phyloP scores from a whole-genome alignment of 352 stramenopile species.

The Phytophthora europaea region DNA sequence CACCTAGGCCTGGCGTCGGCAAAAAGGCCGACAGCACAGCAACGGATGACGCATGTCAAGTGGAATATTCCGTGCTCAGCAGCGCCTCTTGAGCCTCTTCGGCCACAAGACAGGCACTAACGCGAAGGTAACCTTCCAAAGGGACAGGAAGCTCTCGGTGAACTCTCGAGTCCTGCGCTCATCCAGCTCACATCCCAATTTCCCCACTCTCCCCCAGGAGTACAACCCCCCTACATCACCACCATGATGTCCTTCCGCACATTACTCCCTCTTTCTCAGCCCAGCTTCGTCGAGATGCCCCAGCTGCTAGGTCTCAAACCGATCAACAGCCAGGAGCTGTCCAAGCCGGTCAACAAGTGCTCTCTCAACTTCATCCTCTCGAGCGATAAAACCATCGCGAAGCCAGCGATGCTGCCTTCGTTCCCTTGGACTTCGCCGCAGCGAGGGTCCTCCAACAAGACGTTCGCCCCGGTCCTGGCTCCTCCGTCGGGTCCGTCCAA shows the following conservation, averaged over 20 bases:
- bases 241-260: constrained; percentile 51
- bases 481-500: constrained; percentile 39
- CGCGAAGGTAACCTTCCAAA: constrained; percentile 23
- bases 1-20: constrained; percentile 35
- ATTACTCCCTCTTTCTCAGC: constrained; percentile 49
- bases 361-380: constrained; percentile 68
- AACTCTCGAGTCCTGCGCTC: constrained; percentile 18
- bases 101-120: constrained; percentile 30
- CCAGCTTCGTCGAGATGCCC: constrained; percentile 49
- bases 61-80: constrained; percentile 44
- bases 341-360: constrained; percentile 55
- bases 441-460: constrained; percentile 46
- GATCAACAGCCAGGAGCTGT: constrained; percentile 6
- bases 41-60: constrained; percentile 54
- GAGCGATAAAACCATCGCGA: constrained; percentile 27
- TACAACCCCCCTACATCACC: constrained; percentile 39
- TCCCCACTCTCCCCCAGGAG: constrained; percentile 41
- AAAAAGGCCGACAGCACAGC: constrained; percentile 37
- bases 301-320: constrained; percentile 45
- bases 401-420: constrained; percentile 30
- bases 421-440: constrained; percentile 46
- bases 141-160: constrained; percentile 43
- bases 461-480: constrained; percentile 43
- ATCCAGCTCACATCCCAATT: constrained; percentile 44
- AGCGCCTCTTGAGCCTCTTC: constrained; percentile 37